Conservation (phyloP, 1,284 basidiomycete genomes). For the Xanthoconium separans region DNA sequence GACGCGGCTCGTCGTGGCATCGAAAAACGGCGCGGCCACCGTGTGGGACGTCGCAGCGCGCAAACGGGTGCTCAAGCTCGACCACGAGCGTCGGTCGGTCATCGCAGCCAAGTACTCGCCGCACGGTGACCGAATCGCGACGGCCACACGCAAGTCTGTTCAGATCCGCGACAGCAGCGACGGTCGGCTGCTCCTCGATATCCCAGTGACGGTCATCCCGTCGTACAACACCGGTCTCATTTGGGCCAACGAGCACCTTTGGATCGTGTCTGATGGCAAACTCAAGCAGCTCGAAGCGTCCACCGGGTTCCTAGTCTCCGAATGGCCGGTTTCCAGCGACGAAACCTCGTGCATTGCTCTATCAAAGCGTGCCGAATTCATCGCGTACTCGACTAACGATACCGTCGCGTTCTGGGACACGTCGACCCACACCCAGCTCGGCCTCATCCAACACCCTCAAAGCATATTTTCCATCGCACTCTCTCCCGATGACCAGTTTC, state of each 20-base stretch:
- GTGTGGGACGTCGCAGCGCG: neutral
- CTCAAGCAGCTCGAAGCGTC: neutral
- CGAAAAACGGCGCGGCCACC: neutral
- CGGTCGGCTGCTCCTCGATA: neutral
- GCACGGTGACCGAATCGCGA: slow-evolving; percentile 3
- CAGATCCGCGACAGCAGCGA: neutral
- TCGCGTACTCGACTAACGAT: neutral
- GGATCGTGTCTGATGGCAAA: neutral
- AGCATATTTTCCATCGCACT: neutral
- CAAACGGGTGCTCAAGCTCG: neutral
- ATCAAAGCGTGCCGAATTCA: neutral
- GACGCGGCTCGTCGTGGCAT: neutral
- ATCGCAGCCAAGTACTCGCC: slow-evolving; percentile 5
- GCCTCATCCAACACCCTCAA: neutral
- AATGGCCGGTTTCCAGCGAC: neutral
- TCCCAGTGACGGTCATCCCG: neutral
- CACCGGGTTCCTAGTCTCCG: neutral
- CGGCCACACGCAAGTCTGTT: neutral
- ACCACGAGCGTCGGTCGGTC: neutral
- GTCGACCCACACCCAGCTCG: neutral
- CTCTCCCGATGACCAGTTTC: neutral
- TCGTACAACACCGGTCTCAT: neutral
- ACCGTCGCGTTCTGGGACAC: neutral
- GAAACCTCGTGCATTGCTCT: neutral
- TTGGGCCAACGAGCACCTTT: slow-evolving; percentile 1